Evolutionary conservation across 1,284 basidiomycete species (phyloP), one percentile per base, ranked within the genome.

Genomic region (Cutaneotrichosporon mucoides): DNA sequence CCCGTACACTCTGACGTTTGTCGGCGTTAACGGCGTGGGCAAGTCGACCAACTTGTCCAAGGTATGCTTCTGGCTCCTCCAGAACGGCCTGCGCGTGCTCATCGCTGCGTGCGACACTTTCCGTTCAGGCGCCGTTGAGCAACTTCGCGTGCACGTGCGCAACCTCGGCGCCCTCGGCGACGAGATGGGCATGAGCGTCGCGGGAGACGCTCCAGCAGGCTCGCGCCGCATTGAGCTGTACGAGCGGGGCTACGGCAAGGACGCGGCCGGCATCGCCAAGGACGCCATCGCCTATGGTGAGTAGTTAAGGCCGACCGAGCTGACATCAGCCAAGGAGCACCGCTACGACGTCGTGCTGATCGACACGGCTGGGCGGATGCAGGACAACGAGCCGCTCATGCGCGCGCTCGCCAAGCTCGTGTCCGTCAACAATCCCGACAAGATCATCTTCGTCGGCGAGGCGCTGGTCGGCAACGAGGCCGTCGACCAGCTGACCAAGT

Each of bases 81-180:
- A 99, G 79, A 99, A 99, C 72, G 88, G 88, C 8, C 79, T 95
- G 45, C 84, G 89, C 36, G 95, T 99, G 16, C 82, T 99, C 65
- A 98, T 99, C 68, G 96, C 96, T 34, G 96, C 96, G 10, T 99
- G 96, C 73, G 96, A 99, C 76, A 99, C 96, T 4, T 99, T 99
- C 82, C 83, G 94, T 83, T 92, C 90, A 71, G 96, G 96, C 37
- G 96, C 96, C 0, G 95, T 99, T 42, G 96, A 99, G 78, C 96
- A 99, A 77, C 83, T 99, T 36, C 85, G 94, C 7, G 93, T 97
- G 7, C 96, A 99, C 76, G 95, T 98, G 16, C 84, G 92, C 57
- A 99, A 99, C 77, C 79, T 99, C 62, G 86, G 92, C 52, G 89
- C 90, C 84, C 81, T 99, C 38, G 88, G 88, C 7, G 84, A 88